Base-by-base conservation (phyloP, 352 stramenopile genomes). In the Peronospora tabacina region DNA sequence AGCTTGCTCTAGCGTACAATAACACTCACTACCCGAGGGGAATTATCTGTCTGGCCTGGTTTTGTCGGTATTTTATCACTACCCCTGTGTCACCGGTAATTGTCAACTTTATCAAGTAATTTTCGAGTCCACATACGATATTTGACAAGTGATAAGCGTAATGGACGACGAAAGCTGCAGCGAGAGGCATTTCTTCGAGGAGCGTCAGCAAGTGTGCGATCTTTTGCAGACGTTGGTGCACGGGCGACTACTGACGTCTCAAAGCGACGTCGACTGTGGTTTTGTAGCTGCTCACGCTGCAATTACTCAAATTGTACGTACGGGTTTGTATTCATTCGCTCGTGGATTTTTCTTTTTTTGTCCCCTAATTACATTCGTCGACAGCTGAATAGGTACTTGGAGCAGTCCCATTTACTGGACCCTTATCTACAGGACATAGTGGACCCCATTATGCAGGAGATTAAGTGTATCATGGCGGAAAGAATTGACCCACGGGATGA, bases 361-460 rank as follows among this genome's bases (percentile, higher is more conserved):
- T 22, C n/a, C 38, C 5, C 36, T 42, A 10, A n/a, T 24, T 24
- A 44, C 34, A 35, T 51, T 37, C 11, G 16, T 24, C 13, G 45
- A 2, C 43, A 90, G 80, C 44, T 91, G 40, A 90, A 80, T 70
- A 93, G 84, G 70, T 96, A 87, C 74, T 71, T 73, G 77, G 90
- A 95, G 61, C 80, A 95, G 59, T 76, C 84, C 11, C 68, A 92
- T 39, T 58, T 98, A 26, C 64, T 98, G 17, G 91, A 98, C 63
- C 69, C 80, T 29, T 83, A 85, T 61, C 61, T 97, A 38, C 68
- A 76, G 28, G 73, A 86, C 47, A 61, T 87, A 8, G 67, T 97
- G 38, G 70, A 83, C 11, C 58, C 70, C 5, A 32, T 84, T 13
- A 63, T 97, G 28, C 57, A 66, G 7, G 62, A 82, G 37, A 79